A percentile compares a stretch with the other conserved stretches of the same genome.
These are phyloP conservation scores for Chalciporus pseudorubinellus DNA, from an alignment of 768 basidiomycete genomes.

Conservation along the genomic window DNA sequence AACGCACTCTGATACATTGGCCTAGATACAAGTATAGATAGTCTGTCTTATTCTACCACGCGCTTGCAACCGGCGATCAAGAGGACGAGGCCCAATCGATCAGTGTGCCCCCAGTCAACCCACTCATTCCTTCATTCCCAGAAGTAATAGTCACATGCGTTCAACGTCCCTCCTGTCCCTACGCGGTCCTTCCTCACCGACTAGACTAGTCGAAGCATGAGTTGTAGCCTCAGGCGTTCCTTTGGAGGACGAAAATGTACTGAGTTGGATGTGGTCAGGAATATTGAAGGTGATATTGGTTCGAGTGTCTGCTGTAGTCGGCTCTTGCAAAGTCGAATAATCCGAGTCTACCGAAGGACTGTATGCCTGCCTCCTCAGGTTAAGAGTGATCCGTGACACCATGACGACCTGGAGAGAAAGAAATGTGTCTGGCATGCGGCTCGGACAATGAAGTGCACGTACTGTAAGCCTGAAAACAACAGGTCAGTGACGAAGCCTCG, in stretches of 20 bases:
- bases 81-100: too few relatives aligned
- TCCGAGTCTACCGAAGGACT: background rate
- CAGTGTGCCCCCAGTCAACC: too few relatives aligned
- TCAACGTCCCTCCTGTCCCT: background rate
- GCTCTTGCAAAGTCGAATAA: background rate
- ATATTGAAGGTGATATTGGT: background rate
- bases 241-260: conserved; percentile 1
- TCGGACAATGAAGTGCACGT: background rate
- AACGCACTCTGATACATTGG: too few relatives aligned
- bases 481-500: conserved; percentile 34
- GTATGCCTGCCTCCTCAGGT: conserved; percentile 42
- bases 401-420: conserved; percentile 47
- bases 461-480: conserved; percentile 19
- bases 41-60: background rate
- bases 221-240: background rate
- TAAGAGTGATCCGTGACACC: conserved; percentile 69
- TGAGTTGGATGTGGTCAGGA: background rate
- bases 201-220: background rate
- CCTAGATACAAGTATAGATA: too few relatives aligned
- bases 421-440: too few relatives aligned
- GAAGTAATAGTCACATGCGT: background rate
- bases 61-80: too few relatives aligned
- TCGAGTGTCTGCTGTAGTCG: background rate
- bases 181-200: background rate
- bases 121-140: too few relatives aligned